Conservation (phyloP, 257 asterid genomes). For the Ehretia macrophylla region DNA sequence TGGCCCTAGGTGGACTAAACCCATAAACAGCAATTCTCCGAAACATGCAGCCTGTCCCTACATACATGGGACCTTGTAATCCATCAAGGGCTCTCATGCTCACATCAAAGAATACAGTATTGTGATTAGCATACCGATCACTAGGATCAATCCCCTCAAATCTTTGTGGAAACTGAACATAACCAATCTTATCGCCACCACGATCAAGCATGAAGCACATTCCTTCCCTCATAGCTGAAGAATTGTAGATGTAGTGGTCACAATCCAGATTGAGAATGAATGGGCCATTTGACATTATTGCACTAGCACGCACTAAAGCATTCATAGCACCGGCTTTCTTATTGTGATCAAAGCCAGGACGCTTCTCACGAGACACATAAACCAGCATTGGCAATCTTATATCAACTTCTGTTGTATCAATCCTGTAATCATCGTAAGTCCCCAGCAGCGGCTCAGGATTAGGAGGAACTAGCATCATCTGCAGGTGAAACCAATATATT, state of each 20-base stretch:
- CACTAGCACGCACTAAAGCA: constrained; percentile 86
- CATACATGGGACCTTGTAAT: constrained; percentile 94
- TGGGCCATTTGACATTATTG: constrained; percentile 87
- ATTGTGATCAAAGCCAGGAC: constrained; percentile 80
- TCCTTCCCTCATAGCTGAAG: constrained; percentile 77
- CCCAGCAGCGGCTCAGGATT: constrained; percentile 71
- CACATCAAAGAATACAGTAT: constrained; percentile 88
- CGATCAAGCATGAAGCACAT: constrained; percentile 96
- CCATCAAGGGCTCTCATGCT: constrained; percentile 96
- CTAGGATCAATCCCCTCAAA: constrained; percentile 92
- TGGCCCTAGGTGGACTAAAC: constrained; percentile 86
- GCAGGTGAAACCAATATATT: constrained; percentile 9
- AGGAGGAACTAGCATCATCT: constrained; percentile 91
- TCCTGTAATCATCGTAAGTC: constrained; percentile 46
- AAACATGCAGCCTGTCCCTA: constrained; percentile 91
- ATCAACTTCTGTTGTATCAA: constrained; percentile 64
- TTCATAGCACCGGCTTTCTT: constrained; percentile 98
- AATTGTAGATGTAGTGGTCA: constrained; percentile 82
- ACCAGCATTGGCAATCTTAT: constrained; percentile 86
- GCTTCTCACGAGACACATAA: constrained; percentile 86
- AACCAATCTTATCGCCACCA: constrained; percentile 89
- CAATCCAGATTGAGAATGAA: constrained; percentile 90
- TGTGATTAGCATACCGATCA: constrained; percentile 89
- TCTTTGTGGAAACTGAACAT: constrained; percentile 82
- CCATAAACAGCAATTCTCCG: constrained; percentile 79